Base-by-base conservation (phyloP, 352 stramenopile genomes). In the Elongisporangium anandrum region DNA sequence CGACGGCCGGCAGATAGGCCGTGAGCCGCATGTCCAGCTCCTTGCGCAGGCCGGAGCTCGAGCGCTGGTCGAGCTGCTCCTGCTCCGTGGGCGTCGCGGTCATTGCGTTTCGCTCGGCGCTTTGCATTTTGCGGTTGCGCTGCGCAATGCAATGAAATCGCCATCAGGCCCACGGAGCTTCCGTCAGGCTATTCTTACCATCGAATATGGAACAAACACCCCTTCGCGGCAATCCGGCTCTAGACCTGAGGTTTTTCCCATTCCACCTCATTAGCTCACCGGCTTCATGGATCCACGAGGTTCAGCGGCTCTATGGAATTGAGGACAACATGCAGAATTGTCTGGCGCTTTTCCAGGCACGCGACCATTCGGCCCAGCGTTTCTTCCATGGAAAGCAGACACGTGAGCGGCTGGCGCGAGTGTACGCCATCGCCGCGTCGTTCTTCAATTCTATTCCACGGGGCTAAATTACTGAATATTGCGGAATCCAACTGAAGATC, bases 1-100 rank as follows among this genome's bases (percentile, higher is more conserved):
- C 86, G 20, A 92, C 74, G 1, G 81, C 76, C n/a, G 86, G 86
- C 19, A 95, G 53, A 57, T 95, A 95, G 15, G 84, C 86, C 21
- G 80, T 88, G 56, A 95, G 75, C 0, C 84, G 80, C 73, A 88
- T 86, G 64, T 95, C 85, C 26, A 95, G 77, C 56, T 92, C 81
- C 64, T 92, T 93, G 55, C 81, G 79, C 39, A 88, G 48, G 12
- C 61, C 66, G 0, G 71, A 77, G 58, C 67, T 84, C 12, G 66
- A 63, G 23, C 74, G 67, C 19, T 69, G 64, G 17, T 68, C 61
- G 26, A 53, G 49, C 24, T 51, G 15, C 8, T 51, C 5, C 21
- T 50, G 29, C 16, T 45, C 38, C 54, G 6, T 2, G 26, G 26
- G 1, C 8, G 34, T 12, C 1, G 34, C 34, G 13, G 34, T 45